Percentiles rank a stretch among this genome's conserved stretches.
These are phyloP conservation scores for Apiospora sp. DNA, from an alignment of 2,329 filamentous ascomycete genomes.

Conservation along the genomic window DNA sequence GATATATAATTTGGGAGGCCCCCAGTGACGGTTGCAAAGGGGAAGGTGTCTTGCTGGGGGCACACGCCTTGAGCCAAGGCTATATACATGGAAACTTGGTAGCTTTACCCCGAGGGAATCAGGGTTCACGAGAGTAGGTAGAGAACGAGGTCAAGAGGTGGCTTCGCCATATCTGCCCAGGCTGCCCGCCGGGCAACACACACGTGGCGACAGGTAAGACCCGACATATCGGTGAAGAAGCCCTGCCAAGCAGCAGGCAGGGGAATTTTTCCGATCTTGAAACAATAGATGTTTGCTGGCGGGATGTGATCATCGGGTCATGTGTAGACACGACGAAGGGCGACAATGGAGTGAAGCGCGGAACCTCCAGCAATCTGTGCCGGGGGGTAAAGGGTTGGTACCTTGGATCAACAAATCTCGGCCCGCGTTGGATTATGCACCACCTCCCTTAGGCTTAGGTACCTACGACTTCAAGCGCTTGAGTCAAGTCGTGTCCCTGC, in stretches of 20 bases:
- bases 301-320: background rate
- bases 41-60: background rate
- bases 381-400: background rate
- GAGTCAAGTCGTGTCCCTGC: background rate
- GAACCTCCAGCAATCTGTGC: background rate
- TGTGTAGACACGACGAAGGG: background rate
- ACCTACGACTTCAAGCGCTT: background rate
- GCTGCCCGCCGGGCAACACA: background rate
- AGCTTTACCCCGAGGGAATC: background rate
- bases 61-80: background rate
- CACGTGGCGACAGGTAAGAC: background rate
- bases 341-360: slow-evolving; percentile 1
- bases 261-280: background rate
- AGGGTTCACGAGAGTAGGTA: slow-evolving; percentile 1
- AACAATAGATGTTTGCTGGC: slow-evolving; percentile 5
- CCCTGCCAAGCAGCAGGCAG: background rate
- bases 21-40: background rate
- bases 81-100: background rate
- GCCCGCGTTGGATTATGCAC: background rate
- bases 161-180: background rate
- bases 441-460: background rate
- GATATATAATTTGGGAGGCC: background rate
- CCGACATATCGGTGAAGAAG: slow-evolving; percentile 8
- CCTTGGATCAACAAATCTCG: slow-evolving; percentile 6
- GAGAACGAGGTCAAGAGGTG: background rate